Evolutionary conservation across 352 stramenopile species (phyloP).

Genomic region (Hyaloperonospora brassicae): DNA sequence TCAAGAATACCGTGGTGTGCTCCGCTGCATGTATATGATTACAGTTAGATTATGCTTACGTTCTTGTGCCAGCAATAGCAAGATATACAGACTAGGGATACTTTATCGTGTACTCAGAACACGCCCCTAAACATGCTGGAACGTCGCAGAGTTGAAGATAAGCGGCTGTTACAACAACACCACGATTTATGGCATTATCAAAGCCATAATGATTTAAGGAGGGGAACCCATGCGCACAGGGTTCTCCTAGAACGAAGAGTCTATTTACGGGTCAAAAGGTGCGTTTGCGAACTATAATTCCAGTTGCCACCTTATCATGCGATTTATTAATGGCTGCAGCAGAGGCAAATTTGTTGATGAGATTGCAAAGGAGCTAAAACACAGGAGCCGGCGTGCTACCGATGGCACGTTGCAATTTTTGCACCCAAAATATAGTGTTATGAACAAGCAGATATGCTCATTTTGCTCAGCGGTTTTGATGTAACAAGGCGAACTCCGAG

Average conservation of each 20-base stretch:
- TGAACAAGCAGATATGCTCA: neutral
- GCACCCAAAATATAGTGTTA: neutral
- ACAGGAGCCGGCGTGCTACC: conserved; percentile 90
- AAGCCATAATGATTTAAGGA: conserved; percentile 95
- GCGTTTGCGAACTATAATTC: neutral
- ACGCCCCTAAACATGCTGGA: conserved; percentile 91
- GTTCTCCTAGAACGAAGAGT: conserved; percentile 86
- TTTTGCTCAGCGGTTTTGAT: too few relatives aligned
- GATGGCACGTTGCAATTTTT: conserved; percentile 39
- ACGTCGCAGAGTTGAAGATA: conserved; percentile 86
- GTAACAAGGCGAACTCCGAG: conserved; percentile 76
- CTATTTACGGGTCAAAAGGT: conserved; percentile 72
- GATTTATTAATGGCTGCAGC: neutral
- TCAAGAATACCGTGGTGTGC: conserved; percentile 75
- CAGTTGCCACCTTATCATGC: conserved; percentile 1
- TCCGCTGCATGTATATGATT: neutral
- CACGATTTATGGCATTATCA: conserved; percentile 94
- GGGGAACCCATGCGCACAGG: conserved; percentile 92
- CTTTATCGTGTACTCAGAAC: conserved; percentile 90
- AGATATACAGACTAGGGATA: conserved; percentile 42
- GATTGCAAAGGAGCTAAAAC: conserved; percentile 88
- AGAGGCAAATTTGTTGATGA: conserved; percentile 93
- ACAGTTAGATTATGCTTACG: neutral
- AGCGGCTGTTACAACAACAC: conserved; percentile 94
- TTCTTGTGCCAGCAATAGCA: neutral